Conservation (phyloP, 148 eudicot genomes). For the Rhododendron mucronatum region DNA sequence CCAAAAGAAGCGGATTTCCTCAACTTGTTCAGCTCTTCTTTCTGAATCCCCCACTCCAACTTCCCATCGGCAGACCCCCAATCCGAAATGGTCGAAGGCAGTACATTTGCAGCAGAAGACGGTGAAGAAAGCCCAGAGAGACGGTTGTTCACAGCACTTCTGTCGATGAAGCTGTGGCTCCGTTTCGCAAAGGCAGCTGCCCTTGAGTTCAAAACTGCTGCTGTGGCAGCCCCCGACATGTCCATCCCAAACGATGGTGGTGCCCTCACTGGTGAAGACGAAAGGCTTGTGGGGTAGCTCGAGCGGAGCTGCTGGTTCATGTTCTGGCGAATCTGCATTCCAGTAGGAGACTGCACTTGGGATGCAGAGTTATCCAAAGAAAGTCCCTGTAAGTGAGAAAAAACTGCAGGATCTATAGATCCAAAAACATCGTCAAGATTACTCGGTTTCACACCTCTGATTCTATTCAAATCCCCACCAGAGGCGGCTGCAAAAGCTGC, state of each 20-base stretch:
- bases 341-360: constrained; percentile 37
- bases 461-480: constrained; percentile 29
- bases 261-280: constrained; percentile 55
- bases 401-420: constrained; percentile 31
- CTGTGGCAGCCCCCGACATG: constrained; percentile 25
- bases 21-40: constrained; percentile 71
- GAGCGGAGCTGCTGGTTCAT: constrained; percentile 54
- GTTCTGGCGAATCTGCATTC: constrained; percentile 45
- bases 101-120: constrained; percentile 14
- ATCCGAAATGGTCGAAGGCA: constrained; percentile 39
- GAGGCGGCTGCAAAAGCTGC: constrained; percentile 19
- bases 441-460: constrained; percentile 42
- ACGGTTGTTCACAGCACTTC: constrained; percentile 28
- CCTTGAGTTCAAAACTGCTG: constrained; percentile 45
- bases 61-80: constrained; percentile 90
- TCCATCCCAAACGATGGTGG: constrained; percentile 50
- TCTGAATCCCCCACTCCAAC: constrained; percentile 80
- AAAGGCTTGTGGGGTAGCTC: constrained; percentile 50
- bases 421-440: constrained; percentile 57
- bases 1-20: constrained; percentile 91
- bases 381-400: constrained; percentile 35
- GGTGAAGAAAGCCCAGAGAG: constrained; percentile 34
- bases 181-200: constrained; percentile 71
- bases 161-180: constrained; percentile 86
- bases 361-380: constrained; percentile 18